Percentiles rank a stretch among this genome's conserved stretches.
phyloP scores from a whole-genome alignment of 192 early-diverging fungal genomes.

The Chytriomyces hyalinus region DNA sequence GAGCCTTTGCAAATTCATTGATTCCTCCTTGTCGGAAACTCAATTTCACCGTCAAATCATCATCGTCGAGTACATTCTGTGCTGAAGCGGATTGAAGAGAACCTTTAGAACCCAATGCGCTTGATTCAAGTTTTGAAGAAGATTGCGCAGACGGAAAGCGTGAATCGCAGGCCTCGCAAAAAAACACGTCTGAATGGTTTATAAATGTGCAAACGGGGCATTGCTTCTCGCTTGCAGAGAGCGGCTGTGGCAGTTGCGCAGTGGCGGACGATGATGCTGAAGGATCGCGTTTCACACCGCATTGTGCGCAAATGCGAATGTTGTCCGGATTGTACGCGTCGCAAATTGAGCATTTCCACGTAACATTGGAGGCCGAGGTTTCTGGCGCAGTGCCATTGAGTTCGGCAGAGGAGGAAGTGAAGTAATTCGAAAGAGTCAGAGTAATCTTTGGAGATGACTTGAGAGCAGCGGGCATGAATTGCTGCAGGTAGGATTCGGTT shows the following conservation, averaged over 20 bases:
- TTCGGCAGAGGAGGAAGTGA: too few relatives aligned
- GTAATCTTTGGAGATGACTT: slow-evolving; percentile 71
- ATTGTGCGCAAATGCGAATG: slow-evolving; percentile 26
- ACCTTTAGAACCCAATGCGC: slow-evolving; percentile 15
- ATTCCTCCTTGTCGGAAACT: slow-evolving; percentile 81
- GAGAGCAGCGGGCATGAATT: neutral
- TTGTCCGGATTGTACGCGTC: slow-evolving; percentile 15
- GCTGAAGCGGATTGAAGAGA: neutral
- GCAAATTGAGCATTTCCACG: slow-evolving; percentile 49
- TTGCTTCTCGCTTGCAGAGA: slow-evolving; percentile 37
- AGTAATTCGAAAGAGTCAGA: slow-evolving; percentile 38
- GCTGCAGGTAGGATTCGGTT: slow-evolving; percentile 4
- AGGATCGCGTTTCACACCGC: slow-evolving; percentile 38
- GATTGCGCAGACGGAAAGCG: slow-evolving; percentile 51
- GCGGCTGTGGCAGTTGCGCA: neutral
- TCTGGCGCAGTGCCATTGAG: neutral
- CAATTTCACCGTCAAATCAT: slow-evolving; percentile 59
- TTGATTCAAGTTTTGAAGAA: neutral
- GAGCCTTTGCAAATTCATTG: slow-evolving; percentile 60
- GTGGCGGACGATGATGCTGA: neutral
- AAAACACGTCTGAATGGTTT: slow-evolving; percentile 78
- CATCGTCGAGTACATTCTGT: neutral
- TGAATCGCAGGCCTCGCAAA: slow-evolving; percentile 86
- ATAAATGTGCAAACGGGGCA: slow-evolving; percentile 88
- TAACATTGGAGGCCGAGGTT: neutral